These are phyloP conservation scores for Ogataea nakhonphanomensis DNA, from an alignment of 805 yeast species.

Conservation along the genomic window DNA sequence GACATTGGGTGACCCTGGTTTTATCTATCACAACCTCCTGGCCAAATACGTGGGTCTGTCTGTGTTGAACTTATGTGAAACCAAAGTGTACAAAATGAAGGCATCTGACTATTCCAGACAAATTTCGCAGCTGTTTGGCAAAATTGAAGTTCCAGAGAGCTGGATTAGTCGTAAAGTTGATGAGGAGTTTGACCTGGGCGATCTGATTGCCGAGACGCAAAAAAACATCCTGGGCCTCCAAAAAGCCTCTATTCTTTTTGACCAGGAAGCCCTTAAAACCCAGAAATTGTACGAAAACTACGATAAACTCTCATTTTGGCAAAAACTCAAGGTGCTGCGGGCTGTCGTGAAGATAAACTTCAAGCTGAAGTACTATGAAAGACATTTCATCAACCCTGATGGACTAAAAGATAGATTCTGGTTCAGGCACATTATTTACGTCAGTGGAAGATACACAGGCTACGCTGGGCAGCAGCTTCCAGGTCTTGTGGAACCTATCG, in stretches of 20 bases:
- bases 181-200: constrained; percentile 8
- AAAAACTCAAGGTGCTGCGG: constrained; percentile 27
- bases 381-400: constrained; percentile 41
- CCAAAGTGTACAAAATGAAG: constrained; percentile 43
- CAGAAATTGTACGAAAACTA: constrained; percentile 23
- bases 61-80: constrained; percentile 46
- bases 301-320: constrained; percentile 25
- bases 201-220: constrained; percentile 29
- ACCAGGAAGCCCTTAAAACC: constrained; percentile 20
- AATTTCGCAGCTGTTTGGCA: constrained; percentile 48
- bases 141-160: constrained; percentile 24
- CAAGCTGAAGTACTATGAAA: constrained; percentile 41
- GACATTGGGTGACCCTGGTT: constrained; percentile 58
- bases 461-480: constrained; percentile 59
- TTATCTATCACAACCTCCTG: constrained; percentile 53
- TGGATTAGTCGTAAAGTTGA: constrained; percentile 20
- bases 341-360: constrained; percentile 34
- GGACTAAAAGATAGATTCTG: constrained; percentile 52
- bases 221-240: constrained; percentile 27
- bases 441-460: constrained; percentile 59
- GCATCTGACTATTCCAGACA: constrained; percentile 47
- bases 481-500: constrained; percentile 51
- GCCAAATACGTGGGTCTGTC: constrained; percentile 52
- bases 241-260: constrained; percentile 26
- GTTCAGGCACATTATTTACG: constrained; percentile 58